Conservation (phyloP, 441 rosid species). For the Metrosideros polymorpha region DNA sequence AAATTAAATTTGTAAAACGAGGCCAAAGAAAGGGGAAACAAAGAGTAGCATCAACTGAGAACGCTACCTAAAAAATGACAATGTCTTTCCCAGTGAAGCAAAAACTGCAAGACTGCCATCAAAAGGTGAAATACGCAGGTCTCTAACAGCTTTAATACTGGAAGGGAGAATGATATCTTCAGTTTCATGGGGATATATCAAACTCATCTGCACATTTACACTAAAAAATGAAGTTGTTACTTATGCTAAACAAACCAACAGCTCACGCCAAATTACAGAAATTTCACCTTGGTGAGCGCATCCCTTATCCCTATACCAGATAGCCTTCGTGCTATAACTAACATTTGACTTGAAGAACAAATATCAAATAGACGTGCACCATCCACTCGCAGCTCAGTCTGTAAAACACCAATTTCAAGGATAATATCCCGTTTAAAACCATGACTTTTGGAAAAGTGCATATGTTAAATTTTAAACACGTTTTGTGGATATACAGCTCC, state of each 20-base stretch:
- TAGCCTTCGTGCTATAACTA: slow-evolving; percentile 55
- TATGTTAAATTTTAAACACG: neutral
- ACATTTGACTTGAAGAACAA: slow-evolving; percentile 33
- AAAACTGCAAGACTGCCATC: slow-evolving; percentile 46
- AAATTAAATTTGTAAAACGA: neutral
- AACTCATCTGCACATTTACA: slow-evolving; percentile 43
- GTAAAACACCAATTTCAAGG: neutral
- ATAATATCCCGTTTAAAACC: neutral
- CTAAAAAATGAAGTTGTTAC: neutral
- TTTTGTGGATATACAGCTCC: neutral
- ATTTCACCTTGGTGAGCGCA: slow-evolving; percentile 60
- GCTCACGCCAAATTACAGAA: slow-evolving; percentile 10
- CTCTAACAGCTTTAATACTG: slow-evolving; percentile 54
- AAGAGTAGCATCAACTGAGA: neutral
- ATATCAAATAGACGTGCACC: slow-evolving; percentile 86
- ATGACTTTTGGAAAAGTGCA: neutral
- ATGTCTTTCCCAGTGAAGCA: slow-evolving; percentile 70
- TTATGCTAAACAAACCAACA: neutral
- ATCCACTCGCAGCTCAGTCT: slow-evolving; percentile 44
- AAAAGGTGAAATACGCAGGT: slow-evolving; percentile 61
- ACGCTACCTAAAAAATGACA: slow-evolving; percentile 62
- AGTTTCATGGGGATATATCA: slow-evolving; percentile 53
- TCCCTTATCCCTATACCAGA: slow-evolving; percentile 44
- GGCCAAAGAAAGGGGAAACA: neutral
- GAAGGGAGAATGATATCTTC: slow-evolving; percentile 61